Percentiles rank a stretch among this genome's conserved stretches.
Evolutionary conservation across 2,329 filamentous ascomycete species (phyloP).

Genomic region (Blastomyces silverae): DNA sequence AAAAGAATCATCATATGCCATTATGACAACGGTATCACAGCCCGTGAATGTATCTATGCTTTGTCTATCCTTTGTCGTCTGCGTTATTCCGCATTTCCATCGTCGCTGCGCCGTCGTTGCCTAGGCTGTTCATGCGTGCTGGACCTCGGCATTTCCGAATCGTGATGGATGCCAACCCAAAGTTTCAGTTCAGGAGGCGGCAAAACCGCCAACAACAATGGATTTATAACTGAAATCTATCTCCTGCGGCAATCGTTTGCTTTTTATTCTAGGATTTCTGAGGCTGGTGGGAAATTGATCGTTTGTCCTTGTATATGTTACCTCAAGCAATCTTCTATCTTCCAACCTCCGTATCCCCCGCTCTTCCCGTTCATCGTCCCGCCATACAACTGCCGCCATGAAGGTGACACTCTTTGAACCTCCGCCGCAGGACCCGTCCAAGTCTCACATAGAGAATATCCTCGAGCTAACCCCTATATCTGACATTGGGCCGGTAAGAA

Average conservation of each 20-base stretch:
- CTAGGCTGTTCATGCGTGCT: background rate
- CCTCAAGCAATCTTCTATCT: background rate
- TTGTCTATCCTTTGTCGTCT: background rate
- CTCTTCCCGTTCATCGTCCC: background rate
- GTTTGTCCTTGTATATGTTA: background rate
- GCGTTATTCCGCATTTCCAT: background rate
- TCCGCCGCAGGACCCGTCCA: slow-evolving; percentile 63
- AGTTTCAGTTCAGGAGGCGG: background rate
- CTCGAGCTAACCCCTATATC: slow-evolving; percentile 73
- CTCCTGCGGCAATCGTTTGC: background rate
- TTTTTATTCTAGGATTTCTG: background rate
- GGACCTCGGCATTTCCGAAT: slow-evolving; percentile 9
- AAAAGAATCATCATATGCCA: background rate
- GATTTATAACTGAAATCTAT: background rate
- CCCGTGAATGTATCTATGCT: background rate
- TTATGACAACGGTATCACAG: background rate
- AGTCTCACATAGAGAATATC: slow-evolving; percentile 80
- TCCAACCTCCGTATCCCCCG: background rate
- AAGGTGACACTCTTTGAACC: slow-evolving; percentile 62
- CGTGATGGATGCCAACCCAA: too few relatives aligned
- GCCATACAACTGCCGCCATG: slow-evolving; percentile 14
- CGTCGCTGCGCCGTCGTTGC: background rate
- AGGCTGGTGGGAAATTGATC: background rate
- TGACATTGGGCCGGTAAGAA: slow-evolving; percentile 52
- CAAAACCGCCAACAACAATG: background rate